Evolutionary conservation across 192 early-diverging fungal species (phyloP).

Genomic region (Mortierella claussenii): DNA sequence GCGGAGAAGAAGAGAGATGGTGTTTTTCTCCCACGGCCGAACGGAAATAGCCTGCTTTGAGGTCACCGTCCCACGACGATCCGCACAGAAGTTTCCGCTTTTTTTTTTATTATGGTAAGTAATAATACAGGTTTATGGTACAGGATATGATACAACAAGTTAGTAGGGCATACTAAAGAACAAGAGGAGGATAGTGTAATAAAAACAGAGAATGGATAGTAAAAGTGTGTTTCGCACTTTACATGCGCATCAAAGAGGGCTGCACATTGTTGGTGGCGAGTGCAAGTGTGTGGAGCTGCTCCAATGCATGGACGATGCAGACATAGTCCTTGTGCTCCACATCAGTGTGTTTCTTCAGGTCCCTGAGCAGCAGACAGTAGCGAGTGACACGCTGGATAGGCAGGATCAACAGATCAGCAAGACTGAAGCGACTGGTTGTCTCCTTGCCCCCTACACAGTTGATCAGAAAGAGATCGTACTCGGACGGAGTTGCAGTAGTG

Average conservation of each 20-base stretch:
- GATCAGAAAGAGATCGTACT: constrained; percentile 22
- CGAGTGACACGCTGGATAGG: constrained; percentile 84
- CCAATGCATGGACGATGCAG: constrained; percentile 47
- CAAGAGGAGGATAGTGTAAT: not conserved
- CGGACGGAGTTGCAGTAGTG: not conserved
- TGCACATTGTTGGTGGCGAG: constrained; percentile 50
- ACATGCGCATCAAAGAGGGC: constrained; percentile 25
- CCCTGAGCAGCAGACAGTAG: constrained; percentile 77
- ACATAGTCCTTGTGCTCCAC: constrained; percentile 38
- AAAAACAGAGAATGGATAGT: constrained; percentile 6
- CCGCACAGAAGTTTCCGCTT: too few relatives aligned
- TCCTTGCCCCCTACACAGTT: constrained; percentile 61
- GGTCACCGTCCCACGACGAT: too few relatives aligned
- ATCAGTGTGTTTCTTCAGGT: constrained; percentile 46
- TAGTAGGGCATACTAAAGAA: constrained; percentile 1
- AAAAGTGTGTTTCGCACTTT: not conserved
- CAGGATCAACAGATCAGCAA: constrained; percentile 80
- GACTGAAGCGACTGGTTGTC: constrained; percentile 64
- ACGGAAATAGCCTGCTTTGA: too few relatives aligned
- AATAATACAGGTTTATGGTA: not conserved
- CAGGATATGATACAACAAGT: not conserved
- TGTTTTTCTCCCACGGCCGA: not conserved
- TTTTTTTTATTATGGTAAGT: not conserved
- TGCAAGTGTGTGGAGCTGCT: constrained; percentile 45
- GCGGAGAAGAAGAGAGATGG: not conserved